Evolutionary conservation across 176 grass and related monocot genomes (phyloP), one percentile per base, ranked within the genome.

Genomic region (Oryza longistaminata): DNA sequence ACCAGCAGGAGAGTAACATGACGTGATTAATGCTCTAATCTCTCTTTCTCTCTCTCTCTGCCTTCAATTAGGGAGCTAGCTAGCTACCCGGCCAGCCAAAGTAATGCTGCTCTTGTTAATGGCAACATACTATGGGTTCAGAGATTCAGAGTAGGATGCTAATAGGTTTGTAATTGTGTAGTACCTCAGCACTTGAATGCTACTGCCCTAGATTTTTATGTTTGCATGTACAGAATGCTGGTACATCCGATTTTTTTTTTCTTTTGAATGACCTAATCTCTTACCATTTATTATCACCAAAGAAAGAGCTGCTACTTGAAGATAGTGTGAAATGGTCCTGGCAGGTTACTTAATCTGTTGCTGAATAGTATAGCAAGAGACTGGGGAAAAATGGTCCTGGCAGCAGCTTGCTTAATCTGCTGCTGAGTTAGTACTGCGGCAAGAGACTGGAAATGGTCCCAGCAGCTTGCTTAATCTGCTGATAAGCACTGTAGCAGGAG

Each of bases 11-110:
- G 17, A 76, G 82, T 49, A 43, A 31, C 73, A 14, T 43, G 64
- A 22, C n/a, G 7, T 55, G 62, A 73, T 84, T 42, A 82, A 77
- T 82, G 83, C 78, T 72, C 78, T 72, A 73, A 83, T 83, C 66
- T 14, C 11, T 49, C 35, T 37, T 34, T 34, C 35, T 39, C 44
- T 31, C 1, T 40, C 35, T 12, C 55, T 73, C 22, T 10, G 65
- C 12, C 71, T 77, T 85, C 17, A 64, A 76, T 65, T 50, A 77
- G 60, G 66, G 35, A 68, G 39, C 50, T 62, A 62, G 58, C 58
- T 62, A 62, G 21, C 19, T 19, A 58, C 3, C 6, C 58, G 6
- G 58, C 7, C 17, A 22, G 21, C 55, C 58, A 62, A 24, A 62
- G 58, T 62, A 11, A 3, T 68, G 72, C 53, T 86, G 72, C 83